Base-by-base conservation (phyloP, 352 stramenopile species). In the Phytopythium cucurbitacearum region DNA sequence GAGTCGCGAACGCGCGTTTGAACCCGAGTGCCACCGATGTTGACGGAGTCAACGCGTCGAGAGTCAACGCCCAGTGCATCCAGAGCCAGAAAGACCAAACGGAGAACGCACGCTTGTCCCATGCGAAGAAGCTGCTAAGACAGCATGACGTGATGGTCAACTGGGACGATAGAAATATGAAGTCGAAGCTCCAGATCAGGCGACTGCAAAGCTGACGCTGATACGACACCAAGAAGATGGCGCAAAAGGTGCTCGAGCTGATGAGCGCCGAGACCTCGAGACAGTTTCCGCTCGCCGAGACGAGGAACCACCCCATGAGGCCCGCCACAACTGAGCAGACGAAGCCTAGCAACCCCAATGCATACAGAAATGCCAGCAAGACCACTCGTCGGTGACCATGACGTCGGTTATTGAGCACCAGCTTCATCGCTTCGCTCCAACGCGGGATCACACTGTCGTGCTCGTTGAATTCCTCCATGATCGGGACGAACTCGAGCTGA, bases 51-150 rank as follows among this genome's bases (percentile, higher is more conserved):
- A 70, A 36, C 8, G 67, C 64, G 34, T 76, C 67, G 4, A 73
- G 57, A 11, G 60, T 61, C 37, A 76, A 54, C 3, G 56, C 51
- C 64, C 64, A 76, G 8, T 64, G 56, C 40, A 73, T 70, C 64
- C 63, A 76, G 33, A 72, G 3, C 53, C 65, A 73, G 7, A 53
- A 58, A 16, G 50, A 52, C 53, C 57, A 59, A 0, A 65, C 60
- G 38, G 50, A 55, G 6, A 64, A 21, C 2, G 58, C 13, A 5
- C 59, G 53, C 32, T 46, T 11, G 39, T 73, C 64, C 53, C 58
- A 67, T 15, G 16, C 44, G 1, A 70, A 56, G 10, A 73, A 65
- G 8, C 44, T 40, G 28, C 56, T 46, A 9, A 64, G 39, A 21
- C 64, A 68, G 6, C 66, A n/a, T 0, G 51, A 60, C 0, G 38